Percentiles rank a stretch among this genome's conserved stretches.
Conservation (phyloP, 257 asterid genomes). For the Apocynum venetum region DNA sequence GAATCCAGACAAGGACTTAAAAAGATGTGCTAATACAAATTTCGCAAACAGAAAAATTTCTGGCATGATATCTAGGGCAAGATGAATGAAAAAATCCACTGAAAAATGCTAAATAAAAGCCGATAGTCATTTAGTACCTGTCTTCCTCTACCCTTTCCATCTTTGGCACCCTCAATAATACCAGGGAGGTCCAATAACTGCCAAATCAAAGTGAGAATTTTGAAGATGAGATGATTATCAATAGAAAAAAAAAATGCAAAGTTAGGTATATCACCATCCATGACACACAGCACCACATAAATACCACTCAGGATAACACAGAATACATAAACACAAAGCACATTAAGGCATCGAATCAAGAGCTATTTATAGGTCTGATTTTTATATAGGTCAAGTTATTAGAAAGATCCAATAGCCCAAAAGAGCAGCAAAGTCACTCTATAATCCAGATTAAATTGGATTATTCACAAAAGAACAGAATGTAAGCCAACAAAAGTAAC, state of each 20-base stretch:
- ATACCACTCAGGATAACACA: neutral
- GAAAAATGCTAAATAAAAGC: neutral
- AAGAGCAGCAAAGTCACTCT: neutral
- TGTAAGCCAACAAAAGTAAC: neutral
- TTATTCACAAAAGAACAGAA: neutral
- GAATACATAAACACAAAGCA: neutral
- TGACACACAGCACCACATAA: neutral
- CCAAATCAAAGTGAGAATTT: conserved; percentile 23
- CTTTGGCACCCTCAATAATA: conserved; percentile 99
- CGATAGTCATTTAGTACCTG: conserved; percentile 52
- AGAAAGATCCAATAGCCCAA: neutral
- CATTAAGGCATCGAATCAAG: neutral
- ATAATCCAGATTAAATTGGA: neutral
- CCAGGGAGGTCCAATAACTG: conserved; percentile 98
- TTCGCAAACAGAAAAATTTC: neutral
- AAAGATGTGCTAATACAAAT: neutral
- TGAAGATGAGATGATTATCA: conserved; percentile 7
- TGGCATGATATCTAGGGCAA: neutral
- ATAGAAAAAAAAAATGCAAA: neutral
- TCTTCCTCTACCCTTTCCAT: conserved; percentile 99
- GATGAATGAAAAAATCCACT: neutral
- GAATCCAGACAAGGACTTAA: neutral
- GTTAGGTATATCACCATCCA: neutral
- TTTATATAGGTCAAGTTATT: neutral
- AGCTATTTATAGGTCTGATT: too few relatives aligned